Evolutionary conservation across 2,329 filamentous ascomycete genomes (phyloP).

Genomic region (Claviceps paspali): DNA sequence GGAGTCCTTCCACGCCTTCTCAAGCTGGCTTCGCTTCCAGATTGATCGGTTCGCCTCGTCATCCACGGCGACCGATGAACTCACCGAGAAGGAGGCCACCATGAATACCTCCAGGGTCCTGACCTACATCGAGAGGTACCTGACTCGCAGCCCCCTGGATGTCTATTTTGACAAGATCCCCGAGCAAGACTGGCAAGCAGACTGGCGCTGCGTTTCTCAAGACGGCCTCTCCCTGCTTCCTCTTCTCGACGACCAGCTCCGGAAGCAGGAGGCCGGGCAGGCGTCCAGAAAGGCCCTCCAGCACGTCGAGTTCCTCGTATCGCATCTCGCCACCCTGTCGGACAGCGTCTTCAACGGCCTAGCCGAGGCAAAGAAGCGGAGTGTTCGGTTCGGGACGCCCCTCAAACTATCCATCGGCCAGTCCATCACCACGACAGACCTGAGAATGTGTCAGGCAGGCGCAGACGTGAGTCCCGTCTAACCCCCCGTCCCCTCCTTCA

Average conservation of each 20-base stretch:
- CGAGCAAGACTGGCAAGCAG: slow-evolving; percentile 34
- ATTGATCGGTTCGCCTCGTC: slow-evolving; percentile 60
- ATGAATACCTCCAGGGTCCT: slow-evolving; percentile 61
- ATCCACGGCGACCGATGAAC: slow-evolving; percentile 50
- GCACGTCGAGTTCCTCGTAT: slow-evolving; percentile 48
- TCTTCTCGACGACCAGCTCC: slow-evolving; percentile 33
- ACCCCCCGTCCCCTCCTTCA: too few species aligned
- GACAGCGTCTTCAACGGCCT: slow-evolving; percentile 50
- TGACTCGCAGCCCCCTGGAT: slow-evolving; percentile 50
- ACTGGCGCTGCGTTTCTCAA: slow-evolving; percentile 28
- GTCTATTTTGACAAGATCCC: slow-evolving; percentile 40
- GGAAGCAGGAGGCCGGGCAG: slow-evolving; percentile 29
- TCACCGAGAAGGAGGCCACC: slow-evolving; percentile 60
- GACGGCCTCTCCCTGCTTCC: slow-evolving; percentile 30
- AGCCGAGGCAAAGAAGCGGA: slow-evolving; percentile 52
- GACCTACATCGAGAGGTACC: slow-evolving; percentile 58
- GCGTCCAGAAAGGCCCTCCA: slow-evolving; percentile 36
- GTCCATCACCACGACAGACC: slow-evolving; percentile 37
- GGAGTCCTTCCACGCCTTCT: slow-evolving; percentile 62
- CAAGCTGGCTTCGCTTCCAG: slow-evolving; percentile 67
- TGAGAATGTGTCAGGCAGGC: slow-evolving; percentile 33
- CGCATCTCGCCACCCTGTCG: slow-evolving; percentile 41
- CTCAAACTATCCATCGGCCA: slow-evolving; percentile 28
- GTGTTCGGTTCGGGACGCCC: slow-evolving; percentile 49
- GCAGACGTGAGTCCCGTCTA: slow-evolving; percentile 17